phyloP scores from a whole-genome alignment of 2,329 filamentous ascomycete species.

The Epichloe sylvatica region DNA sequence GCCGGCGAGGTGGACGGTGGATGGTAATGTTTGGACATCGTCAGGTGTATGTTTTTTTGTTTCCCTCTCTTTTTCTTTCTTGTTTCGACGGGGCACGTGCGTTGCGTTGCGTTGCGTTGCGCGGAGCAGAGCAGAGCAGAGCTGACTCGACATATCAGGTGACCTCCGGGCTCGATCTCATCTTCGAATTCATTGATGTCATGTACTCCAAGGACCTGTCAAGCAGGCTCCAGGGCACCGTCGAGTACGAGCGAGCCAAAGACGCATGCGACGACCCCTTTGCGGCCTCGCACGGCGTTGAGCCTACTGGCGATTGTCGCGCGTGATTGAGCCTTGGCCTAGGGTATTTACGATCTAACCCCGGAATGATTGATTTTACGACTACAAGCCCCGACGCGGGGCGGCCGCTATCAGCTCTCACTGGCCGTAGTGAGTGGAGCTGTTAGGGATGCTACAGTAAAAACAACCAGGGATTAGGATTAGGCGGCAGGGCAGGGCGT shows the following conservation, averaged over 20 bases:
- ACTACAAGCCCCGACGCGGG: too few species aligned
- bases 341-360: too few species aligned
- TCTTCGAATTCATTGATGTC: slow-evolving; percentile 9
- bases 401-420: too few species aligned
- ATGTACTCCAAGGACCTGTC: slow-evolving; percentile 5
- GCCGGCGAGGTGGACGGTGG: slow-evolving; percentile 47
- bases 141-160: slow-evolving; percentile 4
- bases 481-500: not conserved
- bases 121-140: not conserved
- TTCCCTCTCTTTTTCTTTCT: not conserved
- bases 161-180: slow-evolving; percentile 8
- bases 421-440: too few species aligned
- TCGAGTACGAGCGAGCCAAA: slow-evolving; percentile 7
- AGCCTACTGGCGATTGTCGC: slow-evolving; percentile 4
- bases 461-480: too few species aligned
- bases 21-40: slow-evolving; percentile 52
- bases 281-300: slow-evolving; percentile 6
- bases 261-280: slow-evolving; percentile 11
- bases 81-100: too few species aligned
- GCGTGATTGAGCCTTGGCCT: not conserved
- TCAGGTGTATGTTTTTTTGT: slow-evolving; percentile 30
- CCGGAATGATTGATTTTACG: too few species aligned
- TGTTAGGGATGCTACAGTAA: too few species aligned
- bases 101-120: too few species aligned
- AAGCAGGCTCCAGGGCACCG: slow-evolving; percentile 2